Percentiles rank a stretch among this genome's conserved stretches.
Evolutionary conservation across 768 basidiomycete genomes (phyloP).

Genomic region (Cystobasidium tubakii): DNA sequence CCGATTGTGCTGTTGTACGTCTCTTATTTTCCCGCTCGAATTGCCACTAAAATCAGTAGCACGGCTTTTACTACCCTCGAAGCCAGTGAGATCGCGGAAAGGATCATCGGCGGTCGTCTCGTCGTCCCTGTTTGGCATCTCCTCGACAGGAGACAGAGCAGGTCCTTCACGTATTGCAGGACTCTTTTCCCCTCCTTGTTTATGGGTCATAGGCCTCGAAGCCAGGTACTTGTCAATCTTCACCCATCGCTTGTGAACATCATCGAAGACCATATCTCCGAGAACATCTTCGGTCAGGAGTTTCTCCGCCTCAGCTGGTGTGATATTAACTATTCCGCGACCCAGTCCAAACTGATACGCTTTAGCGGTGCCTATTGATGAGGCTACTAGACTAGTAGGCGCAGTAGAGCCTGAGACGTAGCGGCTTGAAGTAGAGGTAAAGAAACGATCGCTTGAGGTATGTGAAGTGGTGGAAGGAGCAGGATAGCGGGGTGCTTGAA

Average conservation of each 20-base stretch:
- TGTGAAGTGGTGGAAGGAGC: slow-evolving; percentile 20
- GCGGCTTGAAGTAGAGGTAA: slow-evolving; percentile 24
- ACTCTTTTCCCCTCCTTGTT: neutral
- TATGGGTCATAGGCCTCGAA: neutral
- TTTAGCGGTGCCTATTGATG: neutral
- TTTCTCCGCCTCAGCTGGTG: slow-evolving; percentile 17
- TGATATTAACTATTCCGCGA: slow-evolving; percentile 19
- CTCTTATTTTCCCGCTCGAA: neutral
- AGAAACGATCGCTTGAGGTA: slow-evolving; percentile 33
- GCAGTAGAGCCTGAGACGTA: slow-evolving; percentile 26
- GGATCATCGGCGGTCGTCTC: slow-evolving; percentile 58
- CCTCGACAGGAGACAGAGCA: slow-evolving; percentile 2
- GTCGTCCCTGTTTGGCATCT: neutral
- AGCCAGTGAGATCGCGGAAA: slow-evolving; percentile 83
- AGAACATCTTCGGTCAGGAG: slow-evolving; percentile 23
- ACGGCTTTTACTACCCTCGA: slow-evolving; percentile 57
- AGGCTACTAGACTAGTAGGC: slow-evolving; percentile 22
- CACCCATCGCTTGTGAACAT: slow-evolving; percentile 24
- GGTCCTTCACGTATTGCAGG: neutral
- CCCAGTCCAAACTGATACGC: neutral
- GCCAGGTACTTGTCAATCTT: neutral
- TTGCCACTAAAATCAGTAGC: slow-evolving; percentile 14
- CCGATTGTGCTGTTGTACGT: slow-evolving; percentile 3
- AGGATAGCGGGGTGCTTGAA: slow-evolving; percentile 6
- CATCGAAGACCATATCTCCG: slow-evolving; percentile 35